Conservation (phyloP, 805 yeast genomes). For the Starmera amethionina region DNA sequence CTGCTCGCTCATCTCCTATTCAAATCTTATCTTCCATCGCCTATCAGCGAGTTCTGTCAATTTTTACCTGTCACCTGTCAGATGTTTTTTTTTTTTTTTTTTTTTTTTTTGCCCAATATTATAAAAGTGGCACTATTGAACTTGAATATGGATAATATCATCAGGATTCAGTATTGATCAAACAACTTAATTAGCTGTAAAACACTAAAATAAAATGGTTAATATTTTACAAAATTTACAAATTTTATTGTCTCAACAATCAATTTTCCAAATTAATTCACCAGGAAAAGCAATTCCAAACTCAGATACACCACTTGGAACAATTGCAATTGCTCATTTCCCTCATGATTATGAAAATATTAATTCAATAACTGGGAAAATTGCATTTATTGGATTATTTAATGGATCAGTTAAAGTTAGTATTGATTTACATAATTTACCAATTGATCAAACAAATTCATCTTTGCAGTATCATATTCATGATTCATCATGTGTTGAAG, state of each 20-base stretch:
- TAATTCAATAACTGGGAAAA: slow-evolving; percentile 17
- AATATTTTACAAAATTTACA: background rate
- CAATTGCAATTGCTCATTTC: slow-evolving; percentile 38
- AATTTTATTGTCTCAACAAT: background rate
- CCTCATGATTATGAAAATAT: slow-evolving; percentile 25
- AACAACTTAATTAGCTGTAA: too few species aligned
- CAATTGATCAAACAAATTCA: slow-evolving; percentile 38
- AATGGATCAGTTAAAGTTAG: slow-evolving; percentile 47
- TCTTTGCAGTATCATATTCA: slow-evolving; percentile 60
- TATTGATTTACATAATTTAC: slow-evolving; percentile 54
- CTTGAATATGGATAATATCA: too few species aligned
- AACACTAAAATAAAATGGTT: background rate
- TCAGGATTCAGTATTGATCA: too few species aligned
- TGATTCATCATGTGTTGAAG: slow-evolving; percentile 31
- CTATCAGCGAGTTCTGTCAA: too few species aligned
- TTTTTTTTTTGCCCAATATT: too few species aligned
- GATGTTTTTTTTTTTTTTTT: too few species aligned
- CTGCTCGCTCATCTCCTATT: too few species aligned
- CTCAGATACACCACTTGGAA: slow-evolving; percentile 27
- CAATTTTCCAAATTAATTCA: background rate
- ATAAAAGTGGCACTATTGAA: too few species aligned
- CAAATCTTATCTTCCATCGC: too few species aligned
- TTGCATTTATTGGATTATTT: slow-evolving; percentile 3
- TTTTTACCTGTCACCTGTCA: too few species aligned
- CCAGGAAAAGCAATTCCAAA: slow-evolving; percentile 27